Percentiles rank a stretch among this genome's conserved stretches.
Conservation (phyloP, 1,284 basidiomycete species). For the Thelephora terrestris region DNA sequence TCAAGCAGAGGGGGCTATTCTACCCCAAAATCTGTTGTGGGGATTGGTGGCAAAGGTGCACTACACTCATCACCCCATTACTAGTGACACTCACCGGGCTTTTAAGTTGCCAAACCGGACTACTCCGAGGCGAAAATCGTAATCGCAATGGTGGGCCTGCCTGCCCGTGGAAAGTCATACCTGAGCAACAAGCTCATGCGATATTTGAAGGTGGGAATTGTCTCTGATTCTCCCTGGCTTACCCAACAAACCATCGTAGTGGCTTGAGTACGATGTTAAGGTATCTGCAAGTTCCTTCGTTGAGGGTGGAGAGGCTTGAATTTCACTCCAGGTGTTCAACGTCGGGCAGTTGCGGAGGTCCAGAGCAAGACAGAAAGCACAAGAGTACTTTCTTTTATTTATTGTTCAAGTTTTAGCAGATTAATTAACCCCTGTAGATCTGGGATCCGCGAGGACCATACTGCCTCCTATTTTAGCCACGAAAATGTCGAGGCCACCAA, state of each 20-base stretch:
- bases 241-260: conserved; percentile 37
- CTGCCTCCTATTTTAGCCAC: conserved; percentile 87
- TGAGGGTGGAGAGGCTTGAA: no score
- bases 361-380: conserved; percentile 69
- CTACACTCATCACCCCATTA: conserved; percentile 2
- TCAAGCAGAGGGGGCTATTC: conserved; percentile 59
- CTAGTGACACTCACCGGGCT: background rate
- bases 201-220: conserved; percentile 53
- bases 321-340: conserved; percentile 76
- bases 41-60: conserved; percentile 73
- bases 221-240: conserved; percentile 1
- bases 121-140: conserved; percentile 99
- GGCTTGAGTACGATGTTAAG: conserved; percentile 98
- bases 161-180: conserved; percentile 79
- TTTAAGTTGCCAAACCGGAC: conserved; percentile 85
- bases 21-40: conserved; percentile 68
- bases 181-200: conserved; percentile 78
- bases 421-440: background rate
- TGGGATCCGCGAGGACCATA: conserved; percentile 82
- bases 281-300: conserved; percentile 25
- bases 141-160: conserved; percentile 89
- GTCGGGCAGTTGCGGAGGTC: conserved; percentile 92
- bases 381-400: conserved; percentile 41
- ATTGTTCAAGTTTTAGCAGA: background rate
- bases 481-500: conserved; percentile 73